A percentile compares a stretch with the other conserved stretches of the same genome.
Conservation (phyloP, 129 eudicot genomes). For the Flaveria trinervia region DNA sequence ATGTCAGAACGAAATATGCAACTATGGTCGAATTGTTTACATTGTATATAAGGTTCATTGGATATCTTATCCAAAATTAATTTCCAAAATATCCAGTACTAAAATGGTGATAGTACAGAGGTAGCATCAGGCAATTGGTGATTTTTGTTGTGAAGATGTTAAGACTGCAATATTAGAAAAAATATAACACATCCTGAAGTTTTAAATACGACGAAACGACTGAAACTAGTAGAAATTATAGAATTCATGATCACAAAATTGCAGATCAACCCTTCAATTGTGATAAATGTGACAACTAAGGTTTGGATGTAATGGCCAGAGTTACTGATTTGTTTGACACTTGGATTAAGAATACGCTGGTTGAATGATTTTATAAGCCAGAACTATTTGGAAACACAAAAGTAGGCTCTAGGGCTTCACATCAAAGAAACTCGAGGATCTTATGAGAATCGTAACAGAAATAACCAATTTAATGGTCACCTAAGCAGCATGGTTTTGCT, state of each 20-base stretch:
- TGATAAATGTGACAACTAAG: background rate
- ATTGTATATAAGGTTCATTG: background rate
- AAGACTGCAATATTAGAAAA: background rate
- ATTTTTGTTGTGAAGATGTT: background rate
- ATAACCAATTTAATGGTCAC: background rate
- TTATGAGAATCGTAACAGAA: constrained; percentile 2
- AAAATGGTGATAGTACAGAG: background rate
- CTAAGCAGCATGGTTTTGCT: constrained; percentile 15
- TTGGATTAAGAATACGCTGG: background rate
- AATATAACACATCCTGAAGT: background rate
- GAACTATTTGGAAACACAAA: constrained; percentile 17
- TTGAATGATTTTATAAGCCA: background rate
- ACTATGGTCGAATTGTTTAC: background rate
- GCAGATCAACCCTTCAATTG: background rate
- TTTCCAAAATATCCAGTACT: background rate
- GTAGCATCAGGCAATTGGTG: background rate
- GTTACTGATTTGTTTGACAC: constrained; percentile 2
- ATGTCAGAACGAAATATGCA: too few species aligned
- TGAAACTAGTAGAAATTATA: background rate
- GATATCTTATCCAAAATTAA: background rate
- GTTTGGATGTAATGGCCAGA: background rate
- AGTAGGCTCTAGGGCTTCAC: constrained; percentile 3
- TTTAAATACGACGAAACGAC: background rate
- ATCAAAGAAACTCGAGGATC: constrained; percentile 15
- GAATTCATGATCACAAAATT: background rate